Evolutionary conservation across 1,284 basidiomycete species (phyloP), one percentile per base, ranked within the genome.

Genomic region (Austroboletus sp.): DNA sequence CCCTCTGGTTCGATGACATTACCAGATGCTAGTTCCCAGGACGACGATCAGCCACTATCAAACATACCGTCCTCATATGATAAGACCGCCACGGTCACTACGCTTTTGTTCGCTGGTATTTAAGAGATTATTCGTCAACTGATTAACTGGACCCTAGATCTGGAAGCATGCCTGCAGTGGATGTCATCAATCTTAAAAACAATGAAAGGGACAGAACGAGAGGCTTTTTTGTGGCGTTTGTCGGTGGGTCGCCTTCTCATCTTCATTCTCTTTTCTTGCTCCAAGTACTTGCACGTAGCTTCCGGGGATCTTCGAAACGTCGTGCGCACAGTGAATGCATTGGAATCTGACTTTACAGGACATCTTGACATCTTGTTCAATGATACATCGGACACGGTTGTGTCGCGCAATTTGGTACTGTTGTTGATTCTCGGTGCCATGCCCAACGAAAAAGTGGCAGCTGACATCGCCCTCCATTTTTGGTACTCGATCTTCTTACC

Each of bases 401-500:
- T 62, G 10, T 53, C 57, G 11, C 66, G 71, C 27, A 73, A 67
- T 40, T 46, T 71, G 6, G 37, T 70, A 1, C 42, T 73, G 13
- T 62, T 74, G 8, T 50, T 63, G 4, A 60, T 72, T 19, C 62
- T 72, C 3, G 65, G 66, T 13, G 55, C 51, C 23, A 53, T 62
- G 37, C 45, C 54, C 1, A 65, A 65, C 11, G 50, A 52, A 30
- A 41, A 25, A 7, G 44, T 55, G 4, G 70, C 67, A 2, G 66
- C 63, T 0, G 71, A 74, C 39, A 52, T 67, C 3, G 71, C 70
- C 13, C 62, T 74, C 17, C 73, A 74, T 46, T 63, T 68, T 35
- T 73, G 70, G 68, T 70, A 69, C 41, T 74, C 72, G 10, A 55
- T 57, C 2, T 69, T 66, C 46, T 45, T 73, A 23, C 70, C 70